Base-by-base conservation (phyloP, 345 rosid species). In the Arabidopsis arenosa region DNA sequence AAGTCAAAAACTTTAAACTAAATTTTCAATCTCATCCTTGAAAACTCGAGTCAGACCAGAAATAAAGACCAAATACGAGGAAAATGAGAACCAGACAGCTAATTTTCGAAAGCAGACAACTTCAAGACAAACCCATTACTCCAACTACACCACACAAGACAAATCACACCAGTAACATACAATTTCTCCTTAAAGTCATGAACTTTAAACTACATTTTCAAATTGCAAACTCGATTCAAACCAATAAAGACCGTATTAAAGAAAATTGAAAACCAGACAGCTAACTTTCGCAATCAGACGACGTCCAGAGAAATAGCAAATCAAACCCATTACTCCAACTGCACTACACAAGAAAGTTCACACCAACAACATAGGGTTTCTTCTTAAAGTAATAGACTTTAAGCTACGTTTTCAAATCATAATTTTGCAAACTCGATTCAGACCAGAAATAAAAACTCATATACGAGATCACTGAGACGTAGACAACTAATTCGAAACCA, bases 11-110 rank as follows among this genome's bases (percentile, higher is more conserved):
- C 45, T 49, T 33, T 17, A 66, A 7, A 0, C 12, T 48, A 33
- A 30, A 66, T 33, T 66, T 26, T 49, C 58, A 66, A 63, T 43
- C 2, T 40, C 53, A 7, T 48, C 23, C 11, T 48, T 2, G 9
- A 8, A 17, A 44, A 18, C 7, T 13, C n/a, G 17, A 35, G 0
- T 6, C 52, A 54, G 48, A 40, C 12, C 52, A 52, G 39, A n/a
- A 32, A 17, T 44, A 37, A 48, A 36, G 51, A 36, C 32, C 10
- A 12, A 15, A 14, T 33, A 58, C 28, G 23, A 33, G 30, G n/a
- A 58, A 55, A 49, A 48, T 23, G 28, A 49, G 37, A 64, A 74
- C 14, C 5, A 75, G 12, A 48, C 52, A 37, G 36, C 47, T 14
- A 64, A 15, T 23, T 23, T 11, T 26, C 3, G 43, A 47, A 60